A percentile compares a stretch with the other conserved stretches of the same genome.
Conservation (phyloP, 1,139 yeast genomes). For the Kluyveromyces sp. region DNA sequence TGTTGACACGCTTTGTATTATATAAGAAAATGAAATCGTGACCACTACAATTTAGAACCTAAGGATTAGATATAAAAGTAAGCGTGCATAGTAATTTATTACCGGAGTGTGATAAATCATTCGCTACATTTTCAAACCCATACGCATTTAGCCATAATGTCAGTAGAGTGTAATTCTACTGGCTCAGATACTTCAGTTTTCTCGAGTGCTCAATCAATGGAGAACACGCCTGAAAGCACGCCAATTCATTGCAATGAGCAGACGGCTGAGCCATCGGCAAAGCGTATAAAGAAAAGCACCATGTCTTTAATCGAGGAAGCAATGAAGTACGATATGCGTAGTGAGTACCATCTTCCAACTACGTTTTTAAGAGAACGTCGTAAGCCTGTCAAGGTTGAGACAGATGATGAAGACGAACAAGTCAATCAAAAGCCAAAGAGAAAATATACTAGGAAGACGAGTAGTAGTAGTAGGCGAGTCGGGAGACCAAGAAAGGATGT, state of each 20-base stretch:
- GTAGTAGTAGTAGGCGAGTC: neutral
- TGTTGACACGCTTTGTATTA: no score
- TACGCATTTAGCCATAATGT: neutral
- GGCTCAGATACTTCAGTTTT: neutral
- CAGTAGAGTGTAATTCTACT: neutral
- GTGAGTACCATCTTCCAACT: constrained; percentile 22
- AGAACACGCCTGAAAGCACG: neutral
- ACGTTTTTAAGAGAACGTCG: constrained; percentile 15
- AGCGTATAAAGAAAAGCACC: constrained; percentile 8
- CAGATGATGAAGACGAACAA: constrained; percentile 1
- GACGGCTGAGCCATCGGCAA: neutral
- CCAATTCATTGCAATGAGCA: neutral
- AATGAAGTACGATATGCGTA: constrained; percentile 32
- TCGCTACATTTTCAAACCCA: no score
- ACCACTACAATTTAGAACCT: no score
- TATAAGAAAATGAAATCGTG: no score
- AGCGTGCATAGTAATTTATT: no score
- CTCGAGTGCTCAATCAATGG: neutral
- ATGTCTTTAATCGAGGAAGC: constrained; percentile 30
- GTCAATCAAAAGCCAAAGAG: neutral
- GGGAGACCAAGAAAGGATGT: no score
- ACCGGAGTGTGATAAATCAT: no score
- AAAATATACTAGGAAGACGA: neutral
- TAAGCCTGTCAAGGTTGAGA: neutral
- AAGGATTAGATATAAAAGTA: no score